Evolutionary conservation across 2,329 filamentous ascomycete genomes (phyloP), one percentile per base, ranked within the genome.

Genomic region (Cyanodermella asteris): DNA sequence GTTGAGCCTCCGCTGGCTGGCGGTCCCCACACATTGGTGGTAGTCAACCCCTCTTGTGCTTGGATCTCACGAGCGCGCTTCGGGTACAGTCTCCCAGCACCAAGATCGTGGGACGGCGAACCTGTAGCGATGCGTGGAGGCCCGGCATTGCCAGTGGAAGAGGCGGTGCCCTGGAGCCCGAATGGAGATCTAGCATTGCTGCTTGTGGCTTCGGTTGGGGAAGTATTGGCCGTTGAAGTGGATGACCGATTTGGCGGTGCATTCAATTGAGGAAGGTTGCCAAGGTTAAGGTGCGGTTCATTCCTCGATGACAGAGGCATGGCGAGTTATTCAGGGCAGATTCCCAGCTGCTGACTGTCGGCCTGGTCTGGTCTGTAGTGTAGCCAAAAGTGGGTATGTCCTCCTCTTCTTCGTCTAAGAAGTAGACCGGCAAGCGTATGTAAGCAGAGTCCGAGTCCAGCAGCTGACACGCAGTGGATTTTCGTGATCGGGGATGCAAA

Each of bases 1-100:
- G 84, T 93, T 12, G 84, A 93, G 49, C 91, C 84, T 36, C 84
- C 87, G 47, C 84, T 93, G 28, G 84, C 91, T 24, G 87, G 84
- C 36, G 87, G 84, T 7, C 87, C 81, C 87, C 87, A 94, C 21
- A 74, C 72, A 43, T 72, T 48, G 59, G 61, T 41, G 65, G 61
- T 43, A 60, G 72, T 45, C 58, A 91, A 61, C 25, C 82, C 82
- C 62, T 94, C 84, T 54, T 93, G 82, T 27, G 82, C 82, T 55
- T 94, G 84, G 33, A 94, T 93, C 51, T 97, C 87, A 47, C 87
- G 68, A 36, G 87, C 82, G 45, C 84, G 91, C 41, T 28, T 24
- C 18, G 26, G 13, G 26, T 28, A 14, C 84, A 49, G 65, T 45
- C 61, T 55, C 28, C 47, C 46, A 36, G 66, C 70, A 30, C 72